These are phyloP conservation scores for Gaultheria prostrata DNA, from an alignment of 148 eudicot genomes.

Conservation along the genomic window DNA sequence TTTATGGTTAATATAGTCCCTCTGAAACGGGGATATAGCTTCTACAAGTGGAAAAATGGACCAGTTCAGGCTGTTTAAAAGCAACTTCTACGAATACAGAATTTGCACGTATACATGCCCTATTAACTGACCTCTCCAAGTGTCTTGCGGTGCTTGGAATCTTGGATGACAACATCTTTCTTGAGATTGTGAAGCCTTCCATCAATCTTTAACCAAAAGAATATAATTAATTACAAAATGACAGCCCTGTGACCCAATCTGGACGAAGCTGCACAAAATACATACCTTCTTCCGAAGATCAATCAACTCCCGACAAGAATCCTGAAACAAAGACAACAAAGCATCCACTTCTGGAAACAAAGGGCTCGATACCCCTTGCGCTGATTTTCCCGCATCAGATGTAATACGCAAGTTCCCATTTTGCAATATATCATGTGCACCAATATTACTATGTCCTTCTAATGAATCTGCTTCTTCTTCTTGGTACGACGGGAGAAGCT, in stretches of 20 bases:
- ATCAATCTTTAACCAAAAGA: conserved; percentile 62
- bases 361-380: conserved; percentile 63
- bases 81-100: background rate
- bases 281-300: conserved; percentile 80
- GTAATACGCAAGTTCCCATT: conserved; percentile 52
- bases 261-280: background rate
- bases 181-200: conserved; percentile 69
- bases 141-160: conserved; percentile 92
- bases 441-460: conserved; percentile 53
- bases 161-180: conserved; percentile 88
- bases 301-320: conserved; percentile 79
- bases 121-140: conserved; percentile 79
- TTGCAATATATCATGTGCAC: conserved; percentile 44
- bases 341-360: conserved; percentile 95
- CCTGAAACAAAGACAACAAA: conserved; percentile 70
- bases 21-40: background rate
- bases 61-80: background rate
- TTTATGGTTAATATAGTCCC: background rate
- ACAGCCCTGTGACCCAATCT: conserved; percentile 3
- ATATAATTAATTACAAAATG: conserved; percentile 14
- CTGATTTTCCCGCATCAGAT: conserved; percentile 37
- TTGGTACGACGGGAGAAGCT: conserved; percentile 70
- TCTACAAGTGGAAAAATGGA: background rate
- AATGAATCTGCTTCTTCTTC: conserved; percentile 59
- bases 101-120: background rate